Base-by-base conservation (phyloP, 306 rosid genomes). In the Quercus gilva region DNA sequence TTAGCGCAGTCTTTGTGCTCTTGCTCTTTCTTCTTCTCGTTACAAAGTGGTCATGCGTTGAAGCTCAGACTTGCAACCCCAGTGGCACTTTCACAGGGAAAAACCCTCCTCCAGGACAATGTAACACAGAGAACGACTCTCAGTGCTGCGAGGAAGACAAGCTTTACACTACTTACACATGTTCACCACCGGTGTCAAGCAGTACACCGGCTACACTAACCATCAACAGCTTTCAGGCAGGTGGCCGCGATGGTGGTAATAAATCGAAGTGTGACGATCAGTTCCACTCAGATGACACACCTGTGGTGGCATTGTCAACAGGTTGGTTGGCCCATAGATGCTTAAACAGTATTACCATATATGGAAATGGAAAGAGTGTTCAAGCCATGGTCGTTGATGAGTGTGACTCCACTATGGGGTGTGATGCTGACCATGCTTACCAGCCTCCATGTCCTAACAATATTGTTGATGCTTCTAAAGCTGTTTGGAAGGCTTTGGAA, bases 331-430 rank as follows among this genome's bases (percentile, higher is more conserved):
- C 78, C 43, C 7, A 74, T 1, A 86, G 96, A 69, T 91, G 96
- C 26, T 43, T 12, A 2, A 43, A 79, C 2, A 31, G 52, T 11
- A 80, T 91, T 55, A 79, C 41, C 70, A 87, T 91, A 0, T 14
- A 12, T 21, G 92, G 68, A 0, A 84, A 89, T 73, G 91, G 97
- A 3, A 61, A 37, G 8, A 85, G 65, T 4, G 94, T 89, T 55
- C 57, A 49, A 1, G 95, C 89, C 2, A 68, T 0, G 82, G 96
- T 91, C 13, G 92, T 91, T 14, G 96, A 91, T n/a, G 90, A 89
- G 83, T 89, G 93, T 77, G 93, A 89, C 58, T 89, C 96, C 3
- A 83, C 78, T 0, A 75, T 1, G 17, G 93, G 96, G 13, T 89
- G 87, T 71, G 90, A 89, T 78, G 65, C 26, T 0, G 89, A 81